phyloP scores from a whole-genome alignment of 129 eudicot genomes.

The Scalesia atractyloides region DNA sequence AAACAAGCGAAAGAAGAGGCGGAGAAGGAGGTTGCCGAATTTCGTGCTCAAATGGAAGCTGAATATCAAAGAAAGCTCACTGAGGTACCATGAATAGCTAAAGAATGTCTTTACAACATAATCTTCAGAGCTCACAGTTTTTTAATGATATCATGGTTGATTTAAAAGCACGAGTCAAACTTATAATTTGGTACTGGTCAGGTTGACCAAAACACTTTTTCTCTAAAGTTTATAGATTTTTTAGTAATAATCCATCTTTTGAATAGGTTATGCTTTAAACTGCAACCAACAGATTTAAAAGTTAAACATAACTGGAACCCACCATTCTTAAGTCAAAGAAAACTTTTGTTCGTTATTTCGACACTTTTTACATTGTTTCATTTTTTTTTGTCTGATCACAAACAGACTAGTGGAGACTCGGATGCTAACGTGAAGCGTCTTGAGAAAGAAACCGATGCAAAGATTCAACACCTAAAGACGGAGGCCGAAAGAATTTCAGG shows the following conservation, averaged over 20 bases:
- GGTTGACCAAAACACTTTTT: background rate
- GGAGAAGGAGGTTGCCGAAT: slow-evolving; percentile 82
- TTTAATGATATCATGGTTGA: background rate
- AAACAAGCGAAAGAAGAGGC: slow-evolving; percentile 95
- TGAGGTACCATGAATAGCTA: slow-evolving; percentile 46
- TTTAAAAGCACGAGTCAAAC: too few relatives aligned
- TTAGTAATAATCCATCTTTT: background rate
- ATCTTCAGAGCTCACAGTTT: background rate
- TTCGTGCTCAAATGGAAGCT: slow-evolving; percentile 87
- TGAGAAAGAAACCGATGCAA: slow-evolving; percentile 68
- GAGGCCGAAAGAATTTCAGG: slow-evolving; percentile 68
- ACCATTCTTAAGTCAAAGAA: background rate
- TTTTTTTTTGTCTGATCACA: background rate
- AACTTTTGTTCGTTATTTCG: background rate
- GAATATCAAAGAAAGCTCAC: slow-evolving; percentile 73
- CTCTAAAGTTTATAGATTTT: background rate
- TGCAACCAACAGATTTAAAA: background rate
- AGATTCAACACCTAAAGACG: slow-evolving; percentile 52
- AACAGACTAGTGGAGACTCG: slow-evolving; percentile 85
- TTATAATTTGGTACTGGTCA: too few relatives aligned
- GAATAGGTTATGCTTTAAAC: background rate
- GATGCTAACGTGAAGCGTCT: slow-evolving; percentile 91
- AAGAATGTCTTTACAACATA: background rate
- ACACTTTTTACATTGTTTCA: background rate
- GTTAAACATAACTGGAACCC: background rate